A percentile compares a stretch with the other conserved stretches of the same genome.
phyloP scores from a whole-genome alignment of 768 basidiomycete species.

The Trametes elegans region DNA sequence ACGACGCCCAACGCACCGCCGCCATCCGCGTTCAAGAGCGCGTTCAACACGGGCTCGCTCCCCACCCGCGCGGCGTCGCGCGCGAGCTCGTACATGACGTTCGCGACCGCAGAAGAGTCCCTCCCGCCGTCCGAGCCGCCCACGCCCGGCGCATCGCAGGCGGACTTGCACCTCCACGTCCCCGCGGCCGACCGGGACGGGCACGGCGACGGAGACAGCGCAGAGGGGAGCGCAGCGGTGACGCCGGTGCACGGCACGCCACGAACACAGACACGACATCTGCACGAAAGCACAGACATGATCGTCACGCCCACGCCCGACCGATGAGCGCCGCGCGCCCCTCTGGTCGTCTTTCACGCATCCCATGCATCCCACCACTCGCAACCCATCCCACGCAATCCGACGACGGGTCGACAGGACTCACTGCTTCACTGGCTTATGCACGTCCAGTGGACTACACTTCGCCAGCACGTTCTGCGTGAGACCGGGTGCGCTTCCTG shows the following conservation, averaged over 20 bases:
- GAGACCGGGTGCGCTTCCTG: neutral
- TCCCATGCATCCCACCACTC: neutral
- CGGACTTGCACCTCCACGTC: conserved; percentile 6
- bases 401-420: neutral
- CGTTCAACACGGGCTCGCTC: neutral
- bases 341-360: neutral
- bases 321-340: neutral
- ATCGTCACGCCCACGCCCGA: conserved; percentile 17
- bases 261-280: conserved; percentile 9
- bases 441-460: neutral
- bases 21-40: conserved; percentile 13
- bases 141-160: conserved; percentile 1
- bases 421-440: neutral
- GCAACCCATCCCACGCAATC: too few species aligned
- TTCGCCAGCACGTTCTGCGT: neutral
- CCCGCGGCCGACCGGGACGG: too few species aligned
- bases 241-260: conserved; percentile 14
- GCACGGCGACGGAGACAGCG: conserved; percentile 8
- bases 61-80: conserved; percentile 23
- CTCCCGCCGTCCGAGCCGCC: conserved; percentile 8
- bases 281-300: conserved; percentile 19
- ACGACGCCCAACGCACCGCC: conserved; percentile 10
- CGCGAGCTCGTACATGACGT: conserved; percentile 26
- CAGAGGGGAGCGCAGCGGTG: conserved; percentile 13
- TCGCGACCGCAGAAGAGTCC: conserved; percentile 28